Evolutionary conservation across 2,329 filamentous ascomycete genomes (phyloP).

Genomic region (Metarhizium rileyi): DNA sequence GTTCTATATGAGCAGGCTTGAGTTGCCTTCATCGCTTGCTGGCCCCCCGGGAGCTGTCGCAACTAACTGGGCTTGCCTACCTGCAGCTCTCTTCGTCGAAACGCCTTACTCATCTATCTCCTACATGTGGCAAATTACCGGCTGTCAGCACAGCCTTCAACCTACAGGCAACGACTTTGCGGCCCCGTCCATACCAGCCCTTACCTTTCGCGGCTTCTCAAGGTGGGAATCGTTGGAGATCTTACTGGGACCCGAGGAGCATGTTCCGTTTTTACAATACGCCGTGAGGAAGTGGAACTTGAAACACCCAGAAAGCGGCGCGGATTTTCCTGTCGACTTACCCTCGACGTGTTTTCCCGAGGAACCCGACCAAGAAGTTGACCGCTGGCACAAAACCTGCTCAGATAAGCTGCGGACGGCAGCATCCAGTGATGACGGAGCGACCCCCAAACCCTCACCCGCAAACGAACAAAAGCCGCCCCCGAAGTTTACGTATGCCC

Average conservation of each 20-base stretch:
- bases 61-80: constrained; percentile 1
- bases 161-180: constrained; percentile 64
- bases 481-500: constrained; percentile 28
- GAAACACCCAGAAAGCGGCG: constrained; percentile 62
- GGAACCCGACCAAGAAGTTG: constrained; percentile 67
- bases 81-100: constrained; percentile 61
- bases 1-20: not conserved
- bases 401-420: constrained; percentile 60
- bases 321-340: constrained; percentile 52
- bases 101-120: constrained; percentile 68
- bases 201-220: constrained; percentile 78
- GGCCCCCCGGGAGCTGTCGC: not conserved
- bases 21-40: not conserved
- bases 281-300: constrained; percentile 72
- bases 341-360: constrained; percentile 58
- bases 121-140: constrained; percentile 85
- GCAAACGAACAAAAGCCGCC: constrained; percentile 23
- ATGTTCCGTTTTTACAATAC: constrained; percentile 73
- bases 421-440: constrained; percentile 18
- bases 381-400: constrained; percentile 76
- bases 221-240: constrained; percentile 92
- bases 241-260: constrained; percentile 76
- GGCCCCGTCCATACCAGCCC: constrained; percentile 67
- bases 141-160: constrained; percentile 81
- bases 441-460: constrained; percentile 11